Evolutionary conservation across 495 filamentous ascomycete genomes (phyloP).

Genomic region (Lasiosphaeriaceae sp.): DNA sequence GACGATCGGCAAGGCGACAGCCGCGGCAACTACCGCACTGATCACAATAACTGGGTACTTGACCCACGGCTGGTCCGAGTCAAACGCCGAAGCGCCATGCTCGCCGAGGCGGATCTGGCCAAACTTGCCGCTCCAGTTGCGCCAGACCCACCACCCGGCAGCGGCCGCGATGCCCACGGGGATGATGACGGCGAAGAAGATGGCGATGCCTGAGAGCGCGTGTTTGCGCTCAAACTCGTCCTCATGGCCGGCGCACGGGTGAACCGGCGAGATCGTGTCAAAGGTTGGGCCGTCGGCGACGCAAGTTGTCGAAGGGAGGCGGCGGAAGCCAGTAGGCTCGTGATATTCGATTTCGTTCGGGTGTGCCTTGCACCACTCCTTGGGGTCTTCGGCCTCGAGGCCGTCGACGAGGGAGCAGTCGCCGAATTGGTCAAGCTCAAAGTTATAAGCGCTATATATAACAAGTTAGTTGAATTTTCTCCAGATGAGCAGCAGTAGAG

Average conservation of each 20-base stretch:
- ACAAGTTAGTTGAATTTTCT: constrained; percentile 8
- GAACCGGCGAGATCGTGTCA: constrained; percentile 54
- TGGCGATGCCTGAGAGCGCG: constrained; percentile 59
- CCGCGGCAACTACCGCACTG: constrained; percentile 64
- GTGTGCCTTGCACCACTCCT: constrained; percentile 61
- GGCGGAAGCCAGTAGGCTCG: constrained; percentile 82
- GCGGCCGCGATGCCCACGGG: constrained; percentile 65
- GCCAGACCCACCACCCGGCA: constrained; percentile 82
- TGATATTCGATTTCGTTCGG: constrained; percentile 67
- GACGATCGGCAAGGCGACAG: constrained; percentile 75
- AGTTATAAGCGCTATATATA: constrained; percentile 82
- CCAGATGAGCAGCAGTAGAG: background rate
- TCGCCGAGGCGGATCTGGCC: constrained; percentile 84
- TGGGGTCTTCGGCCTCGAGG: constrained; percentile 60
- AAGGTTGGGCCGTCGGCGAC: constrained; percentile 59
- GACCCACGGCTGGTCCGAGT: constrained; percentile 65
- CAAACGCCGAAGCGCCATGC: constrained; percentile 41
- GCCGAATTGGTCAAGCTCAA: constrained; percentile 67
- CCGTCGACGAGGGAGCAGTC: constrained; percentile 73
- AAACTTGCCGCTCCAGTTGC: constrained; percentile 84
- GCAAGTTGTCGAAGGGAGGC: constrained; percentile 85
- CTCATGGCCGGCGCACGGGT: constrained; percentile 72
- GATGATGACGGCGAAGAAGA: constrained; percentile 81
- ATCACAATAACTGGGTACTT: constrained; percentile 65
- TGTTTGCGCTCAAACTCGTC: constrained; percentile 71